These are phyloP conservation scores for Nitzschia sp. DNA, from an alignment of 108 stramenopile species.

Conservation along the genomic window DNA sequence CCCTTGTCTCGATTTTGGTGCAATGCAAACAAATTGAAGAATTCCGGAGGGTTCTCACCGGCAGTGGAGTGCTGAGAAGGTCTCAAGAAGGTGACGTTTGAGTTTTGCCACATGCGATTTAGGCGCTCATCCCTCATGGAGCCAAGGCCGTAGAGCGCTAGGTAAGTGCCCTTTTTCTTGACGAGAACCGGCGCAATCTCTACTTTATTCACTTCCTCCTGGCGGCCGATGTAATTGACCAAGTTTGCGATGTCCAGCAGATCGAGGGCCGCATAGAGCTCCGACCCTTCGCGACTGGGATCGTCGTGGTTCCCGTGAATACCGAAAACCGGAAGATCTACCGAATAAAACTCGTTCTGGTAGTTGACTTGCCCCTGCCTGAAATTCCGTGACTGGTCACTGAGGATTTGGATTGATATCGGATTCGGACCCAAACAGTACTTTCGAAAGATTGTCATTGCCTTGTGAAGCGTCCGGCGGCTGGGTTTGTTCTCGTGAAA, in stretches of 20 bases:
- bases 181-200: slow-evolving; percentile 89
- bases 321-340: slow-evolving; percentile 94
- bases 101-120: slow-evolving; percentile 93
- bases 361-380: slow-evolving; percentile 81
- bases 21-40: slow-evolving; percentile 95
- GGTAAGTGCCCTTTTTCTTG: slow-evolving; percentile 87
- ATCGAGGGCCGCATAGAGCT: slow-evolving; percentile 91
- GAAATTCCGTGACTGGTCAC: slow-evolving; percentile 22
- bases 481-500: slow-evolving; percentile 98
- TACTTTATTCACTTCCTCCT: slow-evolving; percentile 86
- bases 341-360: slow-evolving; percentile 86
- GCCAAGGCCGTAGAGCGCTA: slow-evolving; percentile 95
- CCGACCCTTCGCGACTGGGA: slow-evolving; percentile 82
- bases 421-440: slow-evolving; percentile 92
- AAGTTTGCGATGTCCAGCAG: slow-evolving; percentile 85
- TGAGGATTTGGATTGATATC: slow-evolving; percentile 78
- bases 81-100: slow-evolving; percentile 81
- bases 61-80: slow-evolving; percentile 43
- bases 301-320: slow-evolving; percentile 99
- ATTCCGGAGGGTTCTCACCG: slow-evolving; percentile 47
- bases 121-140: slow-evolving; percentile 97
- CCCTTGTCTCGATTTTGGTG: slow-evolving; percentile 98
- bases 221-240: slow-evolving; percentile 97
- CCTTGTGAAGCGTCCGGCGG: slow-evolving; percentile 81
- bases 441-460: slow-evolving; percentile 90